Evolutionary conservation across 1,139 yeast genomes (phyloP).

Genomic region (Suhomyces wounanorum): DNA sequence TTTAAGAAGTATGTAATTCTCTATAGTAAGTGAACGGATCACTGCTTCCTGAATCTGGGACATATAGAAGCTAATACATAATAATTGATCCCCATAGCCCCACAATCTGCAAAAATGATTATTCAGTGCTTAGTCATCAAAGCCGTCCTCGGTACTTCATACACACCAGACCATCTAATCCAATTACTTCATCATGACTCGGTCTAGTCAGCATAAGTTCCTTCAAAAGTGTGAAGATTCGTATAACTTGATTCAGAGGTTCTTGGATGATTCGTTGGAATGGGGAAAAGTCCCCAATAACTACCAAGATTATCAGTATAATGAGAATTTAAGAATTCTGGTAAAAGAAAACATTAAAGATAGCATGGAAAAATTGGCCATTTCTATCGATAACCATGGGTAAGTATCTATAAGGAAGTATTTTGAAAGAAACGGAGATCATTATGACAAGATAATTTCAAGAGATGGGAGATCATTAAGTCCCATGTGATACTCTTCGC

Average conservation of each 20-base stretch:
- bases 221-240: slow-evolving; percentile 36
- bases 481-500: not conserved
- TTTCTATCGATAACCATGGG: slow-evolving; percentile 37
- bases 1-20: no score
- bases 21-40: no score
- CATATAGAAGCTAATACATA: no score
- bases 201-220: slow-evolving; percentile 16
- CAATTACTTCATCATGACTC: slow-evolving; percentile 9
- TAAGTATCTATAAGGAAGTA: slow-evolving; percentile 20
- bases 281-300: slow-evolving; percentile 28
- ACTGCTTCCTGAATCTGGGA: no score
- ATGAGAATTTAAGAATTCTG: slow-evolving; percentile 24
- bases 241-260: slow-evolving; percentile 33
- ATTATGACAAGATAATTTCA: not conserved
- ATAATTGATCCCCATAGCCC: not conserved
- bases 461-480: not conserved
- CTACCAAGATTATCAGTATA: slow-evolving; percentile 24
- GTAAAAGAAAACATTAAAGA: slow-evolving; percentile 35
- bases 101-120: not conserved
- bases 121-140: not conserved
- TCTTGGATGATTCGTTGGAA: slow-evolving; percentile 33
- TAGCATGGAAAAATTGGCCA: slow-evolving; percentile 34
- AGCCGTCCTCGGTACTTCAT: slow-evolving; percentile 6
- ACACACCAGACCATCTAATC: not conserved
- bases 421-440: not conserved